Evolutionary conservation across 371 early-diverging fungal genomes (phyloP), one percentile per base, ranked within the genome.

Genomic region (Actinomortierella ambigua): DNA sequence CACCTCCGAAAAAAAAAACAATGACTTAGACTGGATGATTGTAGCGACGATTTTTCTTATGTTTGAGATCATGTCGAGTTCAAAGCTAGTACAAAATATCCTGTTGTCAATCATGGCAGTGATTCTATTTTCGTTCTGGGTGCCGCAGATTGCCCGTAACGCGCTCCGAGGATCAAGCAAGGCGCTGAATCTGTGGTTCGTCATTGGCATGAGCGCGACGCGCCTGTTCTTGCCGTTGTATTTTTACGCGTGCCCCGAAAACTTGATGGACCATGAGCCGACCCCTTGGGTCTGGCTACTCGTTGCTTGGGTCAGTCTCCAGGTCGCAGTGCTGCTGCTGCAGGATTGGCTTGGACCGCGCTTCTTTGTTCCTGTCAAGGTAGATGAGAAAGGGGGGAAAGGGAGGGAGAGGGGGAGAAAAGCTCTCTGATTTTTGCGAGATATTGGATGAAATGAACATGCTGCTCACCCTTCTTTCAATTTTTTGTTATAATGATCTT

Each of bases 81-180:
- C 84, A 40, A 77, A 87, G 14, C 77, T 77, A 55, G 71, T 83
- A 18, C 83, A 84, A 55, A 79, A 82, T 53, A 42, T 82, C 22
- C 76, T 83, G 65, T 66, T 88, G 39, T 63, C 68, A 2, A 53
- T 81, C 46, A 59, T 83, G n/a, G 81, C 85, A 9, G 65, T 87
- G 18, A 58, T 75, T 3, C 67, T 87, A 47, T 89, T 83, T 68
- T 92, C 93, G 0, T 90, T 88, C 68, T 93, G 94, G 94, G 64
- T 90, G 15, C 94, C 94, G 2, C 94, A 93, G 57, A 90, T 91
- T 50, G 71, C 83, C 15, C 81, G 89, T 57, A 90, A 88, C 57
- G 82, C 84, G 15, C 65, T 64, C 17, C 82, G 90, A 50, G 90
- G 90, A 14, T 85, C 88, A 29, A 78, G 85, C 65, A 73, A 81